These are phyloP conservation scores for Phytopythium montanum DNA, from an alignment of 352 stramenopile genomes.

Conservation along the genomic window DNA sequence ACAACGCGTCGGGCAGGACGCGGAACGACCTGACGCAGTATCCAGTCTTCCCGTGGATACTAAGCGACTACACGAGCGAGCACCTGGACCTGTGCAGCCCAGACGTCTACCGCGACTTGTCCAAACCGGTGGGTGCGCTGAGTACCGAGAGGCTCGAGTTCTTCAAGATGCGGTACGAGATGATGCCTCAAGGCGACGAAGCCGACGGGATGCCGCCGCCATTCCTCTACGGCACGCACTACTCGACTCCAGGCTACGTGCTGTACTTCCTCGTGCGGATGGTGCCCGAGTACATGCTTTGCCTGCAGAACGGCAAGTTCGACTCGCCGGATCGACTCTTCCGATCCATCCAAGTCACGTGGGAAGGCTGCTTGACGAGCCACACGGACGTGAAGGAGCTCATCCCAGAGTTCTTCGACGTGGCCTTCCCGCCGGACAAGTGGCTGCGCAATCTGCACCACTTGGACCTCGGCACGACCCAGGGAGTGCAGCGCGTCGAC, in stretches of 20 bases:
- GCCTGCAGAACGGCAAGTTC: constrained; percentile 97
- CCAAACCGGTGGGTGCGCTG: constrained; percentile 92
- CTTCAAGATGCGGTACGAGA: constrained; percentile 86
- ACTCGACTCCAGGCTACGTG: constrained; percentile 93
- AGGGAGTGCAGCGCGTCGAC: constrained; percentile 81
- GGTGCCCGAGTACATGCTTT: constrained; percentile 94
- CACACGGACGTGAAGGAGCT: constrained; percentile 98
- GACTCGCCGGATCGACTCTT: constrained; percentile 98
- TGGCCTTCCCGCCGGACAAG: constrained; percentile 58
- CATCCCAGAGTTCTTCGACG: constrained; percentile 98
- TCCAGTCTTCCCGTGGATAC: constrained; percentile 95
- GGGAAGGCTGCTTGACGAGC: constrained; percentile 79
- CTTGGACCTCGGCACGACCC: constrained; percentile 93
- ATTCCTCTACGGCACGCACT: constrained; percentile 97
- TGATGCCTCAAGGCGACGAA: constrained; percentile 85
- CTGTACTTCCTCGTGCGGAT: constrained; percentile 97
- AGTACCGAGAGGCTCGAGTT: constrained; percentile 84
- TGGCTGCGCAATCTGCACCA: constrained; percentile 96
- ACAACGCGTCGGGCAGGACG: constrained; percentile 76
- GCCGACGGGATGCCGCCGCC: constrained; percentile 81
- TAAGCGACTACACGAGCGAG: constrained; percentile 83
- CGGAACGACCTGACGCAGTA: constrained; percentile 92
- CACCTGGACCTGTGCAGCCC: constrained; percentile 80
- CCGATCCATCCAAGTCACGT: constrained; percentile 91
- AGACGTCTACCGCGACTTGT: constrained; percentile 88